Base-by-base conservation (phyloP, 2,329 filamentous ascomycete genomes). In the Aspergillus fischeri region DNA sequence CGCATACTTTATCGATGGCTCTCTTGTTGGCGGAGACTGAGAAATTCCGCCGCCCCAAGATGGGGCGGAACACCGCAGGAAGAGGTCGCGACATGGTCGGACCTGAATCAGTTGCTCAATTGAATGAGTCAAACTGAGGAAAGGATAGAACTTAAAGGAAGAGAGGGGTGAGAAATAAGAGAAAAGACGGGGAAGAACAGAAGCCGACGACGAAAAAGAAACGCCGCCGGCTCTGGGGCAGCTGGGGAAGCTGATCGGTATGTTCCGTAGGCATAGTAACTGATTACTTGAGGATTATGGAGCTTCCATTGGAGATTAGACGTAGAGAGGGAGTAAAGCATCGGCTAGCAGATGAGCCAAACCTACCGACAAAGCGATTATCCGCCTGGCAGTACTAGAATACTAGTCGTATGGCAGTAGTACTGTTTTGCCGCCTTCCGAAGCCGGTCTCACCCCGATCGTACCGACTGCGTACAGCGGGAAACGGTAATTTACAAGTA, bases 1-100 rank as follows among this genome's bases (percentile, higher is more conserved):
- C 82, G 65, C 85, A 84, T 63, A 90, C 81, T 77, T 91, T 91
- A 79, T 91, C 89, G 75, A 91, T 90, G 70, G 87, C 86, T 68
- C 81, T 74, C 59, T 84, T 81, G 60, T 83, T 80, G 38, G 83
- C 76, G 2, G 87, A 86, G 51, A 81, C 85, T 49, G 87, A 88
- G 77, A 91, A 90, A 63, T 82, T 78, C 64, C 86, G 81, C 64
- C 70, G 68, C 70, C 71, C 44, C 21, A 47, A 70, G 42, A 72
- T 51, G 49, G 70, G 69, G 58, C 69, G 69, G 63, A 73, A 67
- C 59, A 69, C 64, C 58, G 64, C 63, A 60, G 68, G 60, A 51
- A 66, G 55, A 54, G 67, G 63, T 61, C 65, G 67, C 60, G 67
- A 65, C 70, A 70, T 69, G 54, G 45, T 67, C 58, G 52, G 58